These are phyloP conservation scores for Pseudogymnoascus verrucosus DNA, from an alignment of 2,329 filamentous ascomycete species.

Conservation along the genomic window DNA sequence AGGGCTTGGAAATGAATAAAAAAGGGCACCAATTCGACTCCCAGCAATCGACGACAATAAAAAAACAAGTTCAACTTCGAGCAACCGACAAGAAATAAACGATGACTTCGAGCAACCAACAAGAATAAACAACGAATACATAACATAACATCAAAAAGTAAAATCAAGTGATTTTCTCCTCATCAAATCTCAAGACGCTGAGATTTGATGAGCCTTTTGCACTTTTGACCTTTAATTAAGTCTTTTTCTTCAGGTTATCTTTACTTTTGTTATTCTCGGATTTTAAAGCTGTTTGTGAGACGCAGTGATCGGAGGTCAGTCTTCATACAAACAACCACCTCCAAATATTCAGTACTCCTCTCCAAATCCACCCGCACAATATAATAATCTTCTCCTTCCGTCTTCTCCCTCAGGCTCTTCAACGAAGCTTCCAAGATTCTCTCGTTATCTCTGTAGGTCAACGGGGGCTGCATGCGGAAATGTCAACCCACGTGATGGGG, in stretches of 20 bases:
- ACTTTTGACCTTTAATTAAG: not conserved
- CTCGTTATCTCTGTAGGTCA: not conserved
- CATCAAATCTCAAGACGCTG: not conserved
- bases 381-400: not conserved
- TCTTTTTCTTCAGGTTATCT: not conserved
- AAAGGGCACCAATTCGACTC: not conserved
- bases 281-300: not conserved
- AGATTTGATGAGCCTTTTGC: not conserved
- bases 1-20: not conserved
- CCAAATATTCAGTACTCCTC: not conserved
- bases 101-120: no score
- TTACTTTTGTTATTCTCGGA: not conserved
- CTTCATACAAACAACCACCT: not conserved
- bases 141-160: not conserved
- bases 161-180: slow-evolving; percentile 4
- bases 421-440: not conserved
- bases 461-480: not conserved
- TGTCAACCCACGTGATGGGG: not conserved
- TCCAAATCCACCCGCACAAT: not conserved
- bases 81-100: no score
- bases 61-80: not conserved
- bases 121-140: not conserved
- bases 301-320: not conserved
- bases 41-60: not conserved
- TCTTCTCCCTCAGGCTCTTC: not conserved